Conservation (phyloP, 225 moss, liverwort and hornwort species). For the Bryum argenteum region DNA sequence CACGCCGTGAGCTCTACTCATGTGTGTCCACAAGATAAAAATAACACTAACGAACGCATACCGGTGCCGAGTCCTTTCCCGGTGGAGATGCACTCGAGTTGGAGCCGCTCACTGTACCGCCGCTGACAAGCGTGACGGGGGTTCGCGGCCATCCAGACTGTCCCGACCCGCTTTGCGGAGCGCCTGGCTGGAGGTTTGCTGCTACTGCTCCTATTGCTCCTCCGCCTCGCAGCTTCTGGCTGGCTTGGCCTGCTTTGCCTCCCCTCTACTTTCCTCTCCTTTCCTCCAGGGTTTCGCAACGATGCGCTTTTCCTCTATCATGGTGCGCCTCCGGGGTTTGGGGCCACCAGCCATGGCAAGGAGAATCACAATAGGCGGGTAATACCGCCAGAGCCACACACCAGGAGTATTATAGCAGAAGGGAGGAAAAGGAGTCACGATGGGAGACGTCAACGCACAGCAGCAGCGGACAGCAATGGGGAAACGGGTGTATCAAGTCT, state of each 20-base stretch:
- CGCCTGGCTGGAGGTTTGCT: not conserved
- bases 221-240: not conserved
- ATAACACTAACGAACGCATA: no score
- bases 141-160: slow-evolving; percentile 30
- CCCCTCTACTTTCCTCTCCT: no score
- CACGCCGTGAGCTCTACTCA: no score
- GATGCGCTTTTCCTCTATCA: not conserved
- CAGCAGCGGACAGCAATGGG: not conserved
- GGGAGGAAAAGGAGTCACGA: no score
- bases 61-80: no score
- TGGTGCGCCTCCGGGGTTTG: slow-evolving; percentile 31
- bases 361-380: slow-evolving; percentile 19
- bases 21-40: no score
- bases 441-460: no score
- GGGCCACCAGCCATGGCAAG: slow-evolving; percentile 28
- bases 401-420: not conserved
- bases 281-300: not conserved
- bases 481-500: slow-evolving; percentile 92
- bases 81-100: no score
- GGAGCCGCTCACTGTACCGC: no score
- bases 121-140: slow-evolving; percentile 22
- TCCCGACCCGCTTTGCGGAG: slow-evolving; percentile 36
- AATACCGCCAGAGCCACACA: not conserved
- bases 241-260: not conserved
- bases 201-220: not conserved